Conservation (phyloP, 495 filamentous ascomycete genomes). For the Amniculicola lignicola region DNA sequence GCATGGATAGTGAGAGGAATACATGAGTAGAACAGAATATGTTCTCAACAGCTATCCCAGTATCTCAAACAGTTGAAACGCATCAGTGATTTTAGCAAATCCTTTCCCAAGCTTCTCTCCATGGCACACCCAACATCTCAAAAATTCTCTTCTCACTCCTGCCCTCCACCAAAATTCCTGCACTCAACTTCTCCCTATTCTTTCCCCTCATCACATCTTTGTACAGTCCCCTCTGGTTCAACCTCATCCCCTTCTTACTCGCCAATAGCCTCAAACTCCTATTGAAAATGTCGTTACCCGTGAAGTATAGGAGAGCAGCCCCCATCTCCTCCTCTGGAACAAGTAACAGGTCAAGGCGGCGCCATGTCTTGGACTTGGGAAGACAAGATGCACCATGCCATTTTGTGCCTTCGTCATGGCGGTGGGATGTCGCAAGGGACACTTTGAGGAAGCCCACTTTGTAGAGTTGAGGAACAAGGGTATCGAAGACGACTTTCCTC, state of each 20-base stretch:
- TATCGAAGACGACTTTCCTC: conserved; percentile 59
- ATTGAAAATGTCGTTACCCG: conserved; percentile 96
- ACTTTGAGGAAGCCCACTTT: conserved; percentile 58
- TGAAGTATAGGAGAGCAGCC: conserved; percentile 92
- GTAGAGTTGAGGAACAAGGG: conserved; percentile 62
- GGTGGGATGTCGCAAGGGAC: conserved; percentile 49
- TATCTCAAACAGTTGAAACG: too few relatives aligned
- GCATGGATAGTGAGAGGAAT: too few relatives aligned
- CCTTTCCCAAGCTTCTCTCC: conserved; percentile 53
- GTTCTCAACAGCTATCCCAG: too few relatives aligned
- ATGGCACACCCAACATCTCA: conserved; percentile 78
- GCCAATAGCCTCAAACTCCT: conserved; percentile 80
- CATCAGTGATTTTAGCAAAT: conserved; percentile 17
- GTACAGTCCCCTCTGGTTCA: conserved; percentile 85
- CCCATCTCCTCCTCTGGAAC: conserved; percentile 80
- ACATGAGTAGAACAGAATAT: too few relatives aligned
- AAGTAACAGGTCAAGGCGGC: conserved; percentile 82
- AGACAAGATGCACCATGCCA: conserved; percentile 86
- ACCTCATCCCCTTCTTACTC: conserved; percentile 75
- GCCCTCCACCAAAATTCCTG: conserved; percentile 71
- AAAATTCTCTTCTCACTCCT: conserved; percentile 81
- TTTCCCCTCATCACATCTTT: conserved; percentile 65
- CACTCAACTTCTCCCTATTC: conserved; percentile 61
- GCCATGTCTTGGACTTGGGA: conserved; percentile 56
- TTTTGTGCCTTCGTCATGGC: conserved; percentile 55